Conservation (phyloP, 805 yeast genomes). For the Osmozyma mogii region DNA sequence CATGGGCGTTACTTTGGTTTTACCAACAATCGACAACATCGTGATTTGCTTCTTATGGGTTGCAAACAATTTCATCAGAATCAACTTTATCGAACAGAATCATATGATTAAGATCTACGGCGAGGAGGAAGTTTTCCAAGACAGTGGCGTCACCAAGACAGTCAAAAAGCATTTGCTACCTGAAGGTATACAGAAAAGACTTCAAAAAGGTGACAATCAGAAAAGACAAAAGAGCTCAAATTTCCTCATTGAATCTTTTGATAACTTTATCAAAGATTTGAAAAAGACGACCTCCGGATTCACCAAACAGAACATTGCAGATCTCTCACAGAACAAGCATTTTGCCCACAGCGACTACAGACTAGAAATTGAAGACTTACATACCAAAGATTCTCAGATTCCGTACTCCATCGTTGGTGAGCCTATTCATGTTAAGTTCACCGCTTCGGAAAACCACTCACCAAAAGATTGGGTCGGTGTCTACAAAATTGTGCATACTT, state of each 20-base stretch:
- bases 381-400: slow-evolving; percentile 5
- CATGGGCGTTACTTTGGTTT: slow-evolving; percentile 65
- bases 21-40: slow-evolving; percentile 43
- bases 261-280: slow-evolving; percentile 36
- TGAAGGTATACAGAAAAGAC: slow-evolving; percentile 26
- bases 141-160: slow-evolving; percentile 41
- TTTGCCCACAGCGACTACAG: slow-evolving; percentile 31
- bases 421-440: slow-evolving; percentile 49
- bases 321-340: slow-evolving; percentile 31
- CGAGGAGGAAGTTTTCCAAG: slow-evolving; percentile 47
- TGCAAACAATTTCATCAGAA: slow-evolving; percentile 53
- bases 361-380: slow-evolving; percentile 18
- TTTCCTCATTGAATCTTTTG: slow-evolving; percentile 35
- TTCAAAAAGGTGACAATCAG: slow-evolving; percentile 13
- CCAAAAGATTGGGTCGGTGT: slow-evolving; percentile 70
- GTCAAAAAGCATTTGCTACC: slow-evolving; percentile 36
- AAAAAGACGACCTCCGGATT: slow-evolving; percentile 14
- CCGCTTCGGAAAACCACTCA: slow-evolving; percentile 41
- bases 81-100: slow-evolving; percentile 66
- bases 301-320: slow-evolving; percentile 28
- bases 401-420: slow-evolving; percentile 35
- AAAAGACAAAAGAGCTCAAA: slow-evolving; percentile 23
- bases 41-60: slow-evolving; percentile 55
- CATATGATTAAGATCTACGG: slow-evolving; percentile 77
- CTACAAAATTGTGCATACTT: slow-evolving; percentile 55